A percentile compares a stretch with the other conserved stretches of the same genome.
Evolutionary conservation across 768 basidiomycete species (phyloP).

Genomic region (Boletus subcaerulescens): DNA sequence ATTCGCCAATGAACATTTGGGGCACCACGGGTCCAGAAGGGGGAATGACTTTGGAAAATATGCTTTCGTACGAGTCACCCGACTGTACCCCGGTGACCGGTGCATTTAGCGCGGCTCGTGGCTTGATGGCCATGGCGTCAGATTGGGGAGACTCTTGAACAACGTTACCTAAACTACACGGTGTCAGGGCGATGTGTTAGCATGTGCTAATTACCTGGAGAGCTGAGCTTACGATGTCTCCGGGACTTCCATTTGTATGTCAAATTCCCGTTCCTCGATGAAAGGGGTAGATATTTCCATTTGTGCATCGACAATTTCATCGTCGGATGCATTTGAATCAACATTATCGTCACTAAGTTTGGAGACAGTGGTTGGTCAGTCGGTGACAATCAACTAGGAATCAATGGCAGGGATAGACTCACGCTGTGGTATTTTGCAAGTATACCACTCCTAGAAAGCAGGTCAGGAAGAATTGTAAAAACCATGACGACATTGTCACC

Average conservation of each 20-base stretch:
- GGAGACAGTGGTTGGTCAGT: too few relatives aligned
- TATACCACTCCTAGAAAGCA: not conserved
- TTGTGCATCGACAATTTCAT: too few relatives aligned
- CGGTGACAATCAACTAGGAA: not conserved
- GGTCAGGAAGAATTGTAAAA: not conserved
- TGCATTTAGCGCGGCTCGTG: not conserved
- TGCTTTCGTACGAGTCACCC: not conserved
- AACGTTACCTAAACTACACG: not conserved
- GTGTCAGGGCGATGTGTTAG: not conserved
- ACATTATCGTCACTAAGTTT: too few relatives aligned
- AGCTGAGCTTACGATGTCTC: not conserved
- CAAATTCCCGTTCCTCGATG: too few relatives aligned
- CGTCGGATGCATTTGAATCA: too few relatives aligned
- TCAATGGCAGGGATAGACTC: not conserved
- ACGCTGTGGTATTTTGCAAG: not conserved
- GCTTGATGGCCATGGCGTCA: not conserved
- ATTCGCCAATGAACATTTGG: constrained; percentile 17
- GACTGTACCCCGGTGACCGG: not conserved
- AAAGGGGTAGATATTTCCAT: too few relatives aligned
- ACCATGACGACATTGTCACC: not conserved
- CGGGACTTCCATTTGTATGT: not conserved
- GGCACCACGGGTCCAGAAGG: too few relatives aligned
- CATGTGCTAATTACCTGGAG: not conserved
- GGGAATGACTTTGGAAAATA: too few relatives aligned
- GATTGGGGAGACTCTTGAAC: not conserved